Evolutionary conservation across 1,139 yeast genomes (phyloP).

Genomic region (Wickerhamiella pararugosa): DNA sequence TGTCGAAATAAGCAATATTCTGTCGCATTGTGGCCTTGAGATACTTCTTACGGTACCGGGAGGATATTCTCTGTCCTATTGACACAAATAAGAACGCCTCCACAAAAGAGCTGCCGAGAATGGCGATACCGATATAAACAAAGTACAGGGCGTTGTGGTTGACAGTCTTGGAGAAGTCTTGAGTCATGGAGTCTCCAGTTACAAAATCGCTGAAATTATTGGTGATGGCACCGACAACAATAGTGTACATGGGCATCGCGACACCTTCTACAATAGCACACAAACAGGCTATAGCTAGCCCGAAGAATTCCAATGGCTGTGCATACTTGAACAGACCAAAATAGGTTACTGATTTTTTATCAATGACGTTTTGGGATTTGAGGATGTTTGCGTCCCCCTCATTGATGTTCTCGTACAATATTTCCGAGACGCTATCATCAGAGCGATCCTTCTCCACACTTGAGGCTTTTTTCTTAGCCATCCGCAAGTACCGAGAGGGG

Average conservation of each 20-base stretch:
- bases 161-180: slow-evolving; percentile 22
- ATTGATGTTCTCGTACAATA: no score
- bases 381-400: no score
- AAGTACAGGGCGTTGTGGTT: slow-evolving; percentile 26
- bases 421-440: no score
- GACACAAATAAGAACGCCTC: slow-evolving; percentile 27
- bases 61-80: slow-evolving; percentile 30
- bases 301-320: slow-evolving; percentile 17
- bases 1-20: slow-evolving; percentile 32
- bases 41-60: slow-evolving; percentile 28
- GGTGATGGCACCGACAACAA: slow-evolving; percentile 28
- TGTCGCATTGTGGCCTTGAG: slow-evolving; percentile 28
- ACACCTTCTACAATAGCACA: slow-evolving; percentile 27
- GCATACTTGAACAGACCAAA: no score
- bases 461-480: no score
- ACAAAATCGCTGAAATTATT: slow-evolving; percentile 24
- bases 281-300: slow-evolving; percentile 20
- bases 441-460: no score
- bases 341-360: no score
- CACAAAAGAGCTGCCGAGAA: slow-evolving; percentile 21
- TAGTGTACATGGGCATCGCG: slow-evolving; percentile 28
- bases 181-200: slow-evolving; percentile 16
- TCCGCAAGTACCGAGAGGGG: no score
- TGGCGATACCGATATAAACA: slow-evolving; percentile 29
- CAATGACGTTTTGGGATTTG: no score